Evolutionary conservation across 257 asterid species (phyloP).

Genomic region (Vinca minor): DNA sequence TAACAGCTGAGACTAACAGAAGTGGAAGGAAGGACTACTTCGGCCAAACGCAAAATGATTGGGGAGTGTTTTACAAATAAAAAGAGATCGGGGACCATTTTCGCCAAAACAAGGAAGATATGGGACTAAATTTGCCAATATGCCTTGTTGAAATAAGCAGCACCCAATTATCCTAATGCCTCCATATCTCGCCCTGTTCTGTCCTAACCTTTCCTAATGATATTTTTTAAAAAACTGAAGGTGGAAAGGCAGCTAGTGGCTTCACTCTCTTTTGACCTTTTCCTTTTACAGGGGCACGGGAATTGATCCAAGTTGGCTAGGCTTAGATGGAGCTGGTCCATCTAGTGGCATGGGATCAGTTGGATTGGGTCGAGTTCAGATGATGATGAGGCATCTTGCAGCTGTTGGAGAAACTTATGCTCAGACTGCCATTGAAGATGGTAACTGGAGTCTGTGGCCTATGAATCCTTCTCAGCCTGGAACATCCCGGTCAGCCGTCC

Average conservation of each 20-base stretch:
- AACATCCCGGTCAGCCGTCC: slow-evolving; percentile 40
- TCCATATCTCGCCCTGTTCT: neutral
- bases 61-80: too few species aligned
- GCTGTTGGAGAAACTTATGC: slow-evolving; percentile 86
- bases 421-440: slow-evolving; percentile 65
- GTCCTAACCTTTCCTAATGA: neutral
- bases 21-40: too few species aligned
- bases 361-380: slow-evolving; percentile 69
- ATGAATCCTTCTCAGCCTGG: slow-evolving; percentile 62
- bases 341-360: slow-evolving; percentile 34
- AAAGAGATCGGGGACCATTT: too few species aligned
- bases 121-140: too few species aligned
- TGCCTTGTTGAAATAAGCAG: too few species aligned
- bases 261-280: slow-evolving; percentile 6
- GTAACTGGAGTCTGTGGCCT: slow-evolving; percentile 65
- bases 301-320: slow-evolving; percentile 58
- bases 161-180: neutral
- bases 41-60: too few species aligned
- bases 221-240: neutral
- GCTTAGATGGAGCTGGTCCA: slow-evolving; percentile 69
- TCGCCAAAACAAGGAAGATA: too few species aligned
- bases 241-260: neutral
- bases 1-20: too few species aligned
- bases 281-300: slow-evolving; percentile 39
- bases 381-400: slow-evolving; percentile 88